A percentile compares a stretch with the other conserved stretches of the same genome.
Conservation (phyloP, 2,329 filamentous ascomycete genomes). For the Xenoacremonium recifei region DNA sequence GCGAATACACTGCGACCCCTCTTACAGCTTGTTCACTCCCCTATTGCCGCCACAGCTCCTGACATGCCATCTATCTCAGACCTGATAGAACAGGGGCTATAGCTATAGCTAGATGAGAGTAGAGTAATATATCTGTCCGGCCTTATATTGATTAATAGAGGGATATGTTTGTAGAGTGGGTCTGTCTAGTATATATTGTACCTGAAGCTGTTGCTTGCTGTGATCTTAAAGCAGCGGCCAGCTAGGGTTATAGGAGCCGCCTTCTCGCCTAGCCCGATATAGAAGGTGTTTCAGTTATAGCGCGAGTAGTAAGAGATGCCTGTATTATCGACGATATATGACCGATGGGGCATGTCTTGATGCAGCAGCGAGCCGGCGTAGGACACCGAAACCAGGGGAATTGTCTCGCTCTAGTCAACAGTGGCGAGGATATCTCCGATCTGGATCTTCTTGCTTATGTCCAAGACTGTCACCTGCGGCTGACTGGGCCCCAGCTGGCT, state of each 20-base stretch:
- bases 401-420: slow-evolving; percentile 54
- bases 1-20: no score
- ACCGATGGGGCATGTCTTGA: slow-evolving; percentile 61
- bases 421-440: slow-evolving; percentile 50
- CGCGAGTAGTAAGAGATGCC: slow-evolving; percentile 65
- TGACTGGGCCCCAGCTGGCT: slow-evolving; percentile 30
- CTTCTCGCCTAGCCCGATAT: slow-evolving; percentile 72
- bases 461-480: slow-evolving; percentile 28
- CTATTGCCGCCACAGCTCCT: no score
- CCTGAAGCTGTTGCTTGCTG: slow-evolving; percentile 70
- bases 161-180: slow-evolving; percentile 74
- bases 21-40: no score
- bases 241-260: slow-evolving; percentile 70
- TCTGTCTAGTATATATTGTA: slow-evolving; percentile 71
- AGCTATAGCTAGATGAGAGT: slow-evolving; percentile 65
- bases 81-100: slow-evolving; percentile 65
- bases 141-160: slow-evolving; percentile 67
- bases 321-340: slow-evolving; percentile 60
- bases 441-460: slow-evolving; percentile 40
- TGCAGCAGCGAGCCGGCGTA: slow-evolving; percentile 53
- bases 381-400: slow-evolving; percentile 56
- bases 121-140: slow-evolving; percentile 62
- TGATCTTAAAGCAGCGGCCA: slow-evolving; percentile 63
- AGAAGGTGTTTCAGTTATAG: slow-evolving; percentile 61
- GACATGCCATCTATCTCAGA: slow-evolving; percentile 73